Base-by-base conservation (phyloP, 176 grass and related monocot species). In the Elymus sibiricus region DNA sequence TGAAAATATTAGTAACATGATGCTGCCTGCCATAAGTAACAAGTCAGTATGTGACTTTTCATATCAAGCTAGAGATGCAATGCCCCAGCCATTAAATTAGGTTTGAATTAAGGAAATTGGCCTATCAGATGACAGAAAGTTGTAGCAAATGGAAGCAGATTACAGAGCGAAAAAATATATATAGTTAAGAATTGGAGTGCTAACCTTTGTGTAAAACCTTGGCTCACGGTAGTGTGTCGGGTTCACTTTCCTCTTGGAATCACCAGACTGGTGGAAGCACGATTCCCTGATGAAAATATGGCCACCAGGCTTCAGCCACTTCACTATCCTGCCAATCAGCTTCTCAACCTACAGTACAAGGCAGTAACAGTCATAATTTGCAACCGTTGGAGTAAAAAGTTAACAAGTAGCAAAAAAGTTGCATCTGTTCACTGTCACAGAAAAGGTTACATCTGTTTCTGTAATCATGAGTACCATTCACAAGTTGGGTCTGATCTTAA, bases 211-310 rank as follows among this genome's bases (percentile, higher is more conserved):
- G 77, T 99, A 99, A 79, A 94, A 96, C 56, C 97, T 91, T 55
- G 97, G 97, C 77, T 99, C 97, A 5, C 94, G 85, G 69, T 99
- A 99, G 37, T 99, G 97, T 24, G 94, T 96, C 59, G 94, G 97
- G 80, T 99, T 99, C 77, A 91, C 89, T 91, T 99, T 99, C 82
- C 97, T 94, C 91, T 99, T 99, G 79, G 90, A 93, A 68, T 99
- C 97, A 29, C 97, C 92, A 53, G 97, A 99, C 80, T 94, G 94
- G 76, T 96, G 97, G 66, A 96, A 99, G 56, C 97, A 99, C 17
- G 97, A 99, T 84, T 99, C 97, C 84, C 97, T 94, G 63, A 99
- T 96, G 92, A 99, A 99, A 64, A 99, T 90, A 77, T 86, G 86
- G 7, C 97, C 97, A 87, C 97, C 92, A 2, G 91, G 82, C 84